These are phyloP conservation scores for Umbelopsis sp. DNA, from an alignment of 192 early-diverging fungal genomes.

Conservation along the genomic window DNA sequence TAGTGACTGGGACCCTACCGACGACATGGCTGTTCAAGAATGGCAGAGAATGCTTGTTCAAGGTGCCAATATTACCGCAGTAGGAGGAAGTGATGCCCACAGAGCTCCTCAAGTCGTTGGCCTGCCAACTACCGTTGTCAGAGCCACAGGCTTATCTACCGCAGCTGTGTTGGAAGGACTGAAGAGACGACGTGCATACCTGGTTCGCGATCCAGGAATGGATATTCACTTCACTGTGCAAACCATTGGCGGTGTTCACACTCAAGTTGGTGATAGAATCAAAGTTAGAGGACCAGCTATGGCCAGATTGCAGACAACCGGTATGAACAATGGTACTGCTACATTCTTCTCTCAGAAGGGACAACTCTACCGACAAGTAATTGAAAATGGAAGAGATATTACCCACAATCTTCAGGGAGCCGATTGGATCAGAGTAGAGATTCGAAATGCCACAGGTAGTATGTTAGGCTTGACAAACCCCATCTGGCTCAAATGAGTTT, in stretches of 20 bases:
- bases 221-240: slow-evolving; percentile 14
- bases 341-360: slow-evolving; percentile 9
- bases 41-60: slow-evolving; percentile 9
- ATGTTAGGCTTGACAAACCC: slow-evolving; percentile 7
- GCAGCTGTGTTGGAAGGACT: not conserved
- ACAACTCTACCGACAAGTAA: slow-evolving; percentile 9
- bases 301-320: slow-evolving; percentile 2
- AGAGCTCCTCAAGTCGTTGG: not conserved
- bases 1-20: slow-evolving; percentile 10
- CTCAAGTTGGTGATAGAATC: slow-evolving; percentile 13
- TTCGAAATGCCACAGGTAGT: not conserved
- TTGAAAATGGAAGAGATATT: slow-evolving; percentile 1
- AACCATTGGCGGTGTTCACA: slow-evolving; percentile 13
- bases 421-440: slow-evolving; percentile 9
- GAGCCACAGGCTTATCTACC: slow-evolving; percentile 8
- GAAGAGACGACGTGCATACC: slow-evolving; percentile 1
- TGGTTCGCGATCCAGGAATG: slow-evolving; percentile 6
- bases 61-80: slow-evolving; percentile 7
- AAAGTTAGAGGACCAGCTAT: slow-evolving; percentile 1
- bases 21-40: slow-evolving; percentile 4
- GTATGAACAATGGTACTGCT: slow-evolving; percentile 10
- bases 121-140: slow-evolving; percentile 4
- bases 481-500: slow-evolving; percentile 4
- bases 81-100: slow-evolving; percentile 8
- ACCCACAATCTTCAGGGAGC: slow-evolving; percentile 2